Evolutionary conservation across 495 filamentous ascomycete genomes (phyloP).

Genomic region (Sporormia fimetaria): DNA sequence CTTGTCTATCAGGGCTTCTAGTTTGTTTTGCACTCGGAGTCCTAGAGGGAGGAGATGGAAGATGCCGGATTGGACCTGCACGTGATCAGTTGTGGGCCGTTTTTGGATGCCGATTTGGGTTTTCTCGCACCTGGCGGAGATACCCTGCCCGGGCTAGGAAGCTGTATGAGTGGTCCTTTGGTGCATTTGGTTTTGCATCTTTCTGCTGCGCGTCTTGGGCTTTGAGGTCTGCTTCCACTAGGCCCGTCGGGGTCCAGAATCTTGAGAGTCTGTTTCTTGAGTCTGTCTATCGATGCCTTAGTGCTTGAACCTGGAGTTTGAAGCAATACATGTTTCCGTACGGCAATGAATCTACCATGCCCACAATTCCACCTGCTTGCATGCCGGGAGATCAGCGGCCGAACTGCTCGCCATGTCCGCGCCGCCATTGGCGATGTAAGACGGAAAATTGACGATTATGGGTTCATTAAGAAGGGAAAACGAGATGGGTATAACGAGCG

Average conservation of each 20-base stretch:
- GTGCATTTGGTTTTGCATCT: background rate
- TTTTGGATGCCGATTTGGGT: background rate
- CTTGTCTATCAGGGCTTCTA: constrained; percentile 75
- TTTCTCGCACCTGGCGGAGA: constrained; percentile 45
- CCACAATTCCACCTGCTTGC: background rate
- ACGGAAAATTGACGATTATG: background rate
- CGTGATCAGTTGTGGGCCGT: constrained; percentile 33
- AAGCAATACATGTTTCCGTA: constrained; percentile 1
- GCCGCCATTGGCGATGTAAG: constrained; percentile 13
- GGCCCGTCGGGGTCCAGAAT: constrained; percentile 69
- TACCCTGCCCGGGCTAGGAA: constrained; percentile 69
- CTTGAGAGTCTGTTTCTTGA: constrained; percentile 53
- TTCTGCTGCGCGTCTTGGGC: constrained; percentile 39
- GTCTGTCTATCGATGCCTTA: constrained; percentile 40
- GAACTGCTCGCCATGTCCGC: constrained; percentile 3
- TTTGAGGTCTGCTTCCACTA: too few species aligned
- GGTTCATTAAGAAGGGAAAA: background rate
- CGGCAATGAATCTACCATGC: constrained; percentile 6
- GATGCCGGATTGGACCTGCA: constrained; percentile 73
- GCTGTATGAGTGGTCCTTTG: constrained; percentile 52
- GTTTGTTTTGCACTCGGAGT: constrained; percentile 74
- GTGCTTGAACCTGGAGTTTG: too few species aligned
- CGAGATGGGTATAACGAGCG: too few species aligned
- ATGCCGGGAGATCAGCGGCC: constrained; percentile 5
- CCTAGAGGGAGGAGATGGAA: constrained; percentile 94